Evolutionary conservation across 202 grass and related monocot genomes (phyloP).

Genomic region (Schoenoplectus triqueter): DNA sequence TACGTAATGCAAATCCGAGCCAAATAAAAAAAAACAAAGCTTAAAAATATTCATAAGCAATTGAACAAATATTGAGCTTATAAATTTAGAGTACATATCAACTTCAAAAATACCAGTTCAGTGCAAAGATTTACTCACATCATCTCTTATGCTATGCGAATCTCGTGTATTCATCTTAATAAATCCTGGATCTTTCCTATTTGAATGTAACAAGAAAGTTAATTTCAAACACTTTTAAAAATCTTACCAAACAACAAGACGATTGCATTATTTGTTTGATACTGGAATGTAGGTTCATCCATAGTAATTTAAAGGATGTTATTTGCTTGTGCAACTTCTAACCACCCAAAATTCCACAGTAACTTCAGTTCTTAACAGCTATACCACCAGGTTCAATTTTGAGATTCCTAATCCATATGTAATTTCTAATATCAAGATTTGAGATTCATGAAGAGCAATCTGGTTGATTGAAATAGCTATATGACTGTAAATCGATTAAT

Average conservation of each 20-base stretch:
- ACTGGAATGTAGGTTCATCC: neutral
- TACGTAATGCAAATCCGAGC: too few relatives aligned
- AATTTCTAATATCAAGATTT: too few relatives aligned
- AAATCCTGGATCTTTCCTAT: constrained; percentile 97
- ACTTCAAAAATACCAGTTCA: too few relatives aligned
- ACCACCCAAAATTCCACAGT: neutral
- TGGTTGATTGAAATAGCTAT: too few relatives aligned
- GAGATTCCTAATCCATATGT: too few relatives aligned
- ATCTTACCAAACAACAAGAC: neutral
- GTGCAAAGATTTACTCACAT: constrained; percentile 54
- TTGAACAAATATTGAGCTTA: too few relatives aligned
- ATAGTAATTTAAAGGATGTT: neutral
- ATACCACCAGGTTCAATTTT: neutral
- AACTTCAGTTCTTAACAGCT: neutral
- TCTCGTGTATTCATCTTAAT: constrained; percentile 66
- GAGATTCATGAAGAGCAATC: too few relatives aligned
- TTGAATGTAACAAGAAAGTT: constrained; percentile 32
- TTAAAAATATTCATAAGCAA: too few relatives aligned
- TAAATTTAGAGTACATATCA: too few relatives aligned
- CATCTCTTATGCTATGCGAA: constrained; percentile 81
- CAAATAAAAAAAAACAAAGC: too few relatives aligned
- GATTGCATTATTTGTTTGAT: constrained; percentile 7
- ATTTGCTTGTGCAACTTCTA: neutral
- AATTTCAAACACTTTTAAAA: neutral
- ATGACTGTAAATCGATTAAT: too few relatives aligned